These are phyloP conservation scores for Amanita jacksonii DNA, from an alignment of 768 basidiomycete species.

Conservation along the genomic window DNA sequence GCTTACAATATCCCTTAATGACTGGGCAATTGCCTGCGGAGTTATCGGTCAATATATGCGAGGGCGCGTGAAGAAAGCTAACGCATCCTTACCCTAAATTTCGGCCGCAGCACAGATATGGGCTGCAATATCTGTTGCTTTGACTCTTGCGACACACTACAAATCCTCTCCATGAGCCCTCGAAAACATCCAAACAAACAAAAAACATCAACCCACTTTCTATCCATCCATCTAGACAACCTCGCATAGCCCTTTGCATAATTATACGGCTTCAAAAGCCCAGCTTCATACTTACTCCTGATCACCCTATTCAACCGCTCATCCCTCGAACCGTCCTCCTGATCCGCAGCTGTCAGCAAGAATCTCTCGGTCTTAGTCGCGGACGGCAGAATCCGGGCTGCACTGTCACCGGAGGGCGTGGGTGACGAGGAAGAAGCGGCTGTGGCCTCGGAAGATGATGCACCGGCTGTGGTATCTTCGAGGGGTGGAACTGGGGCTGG, in stretches of 20 bases:
- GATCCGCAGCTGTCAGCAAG: conserved; percentile 89
- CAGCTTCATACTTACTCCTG: conserved; percentile 94
- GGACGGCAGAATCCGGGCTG: conserved; percentile 52
- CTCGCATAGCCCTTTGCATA: conserved; percentile 94
- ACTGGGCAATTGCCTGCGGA: conserved; percentile 65
- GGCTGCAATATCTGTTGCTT: conserved; percentile 90
- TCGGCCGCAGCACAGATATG: conserved; percentile 73
- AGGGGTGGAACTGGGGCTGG: background rate
- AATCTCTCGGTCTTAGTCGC: conserved; percentile 82
- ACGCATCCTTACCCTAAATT: conserved; percentile 55
- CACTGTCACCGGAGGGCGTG: conserved; percentile 22
- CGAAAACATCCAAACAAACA: background rate
- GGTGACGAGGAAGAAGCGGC: conserved; percentile 8
- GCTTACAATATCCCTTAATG: conserved; percentile 69
- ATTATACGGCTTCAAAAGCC: conserved; percentile 89
- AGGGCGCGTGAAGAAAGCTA: conserved; percentile 2
- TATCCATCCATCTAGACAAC: conserved; percentile 90
- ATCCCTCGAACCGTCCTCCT: conserved; percentile 82
- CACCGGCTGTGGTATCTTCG: background rate
- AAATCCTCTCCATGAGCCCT: no score
- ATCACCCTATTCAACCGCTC: conserved; percentile 89
- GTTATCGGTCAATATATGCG: conserved; percentile 4
- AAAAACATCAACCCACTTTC: conserved; percentile 45
- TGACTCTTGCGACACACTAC: conserved; percentile 80
- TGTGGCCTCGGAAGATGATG: background rate